Conservation (phyloP, 257 asterid genomes). For the Ilex aquifolium region DNA sequence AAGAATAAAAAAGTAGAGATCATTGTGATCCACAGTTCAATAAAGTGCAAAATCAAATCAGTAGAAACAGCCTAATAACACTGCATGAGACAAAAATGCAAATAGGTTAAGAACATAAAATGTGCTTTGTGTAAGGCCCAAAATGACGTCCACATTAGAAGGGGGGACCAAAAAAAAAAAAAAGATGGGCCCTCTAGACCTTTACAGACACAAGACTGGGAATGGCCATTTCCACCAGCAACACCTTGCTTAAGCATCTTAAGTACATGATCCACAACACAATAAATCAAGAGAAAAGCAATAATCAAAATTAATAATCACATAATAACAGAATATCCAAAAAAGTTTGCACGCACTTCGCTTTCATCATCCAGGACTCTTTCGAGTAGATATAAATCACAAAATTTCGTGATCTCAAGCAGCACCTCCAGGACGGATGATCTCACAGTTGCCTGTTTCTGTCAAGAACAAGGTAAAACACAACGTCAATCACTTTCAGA, state of each 20-base stretch:
- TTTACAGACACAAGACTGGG: not conserved
- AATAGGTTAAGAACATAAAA: not conserved
- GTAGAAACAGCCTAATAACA: too few relatives aligned
- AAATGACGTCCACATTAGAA: not conserved
- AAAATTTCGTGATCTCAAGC: constrained; percentile 80
- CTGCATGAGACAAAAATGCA: too few relatives aligned
- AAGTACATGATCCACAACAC: too few relatives aligned
- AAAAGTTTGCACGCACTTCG: constrained; percentile 46
- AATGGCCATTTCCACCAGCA: too few relatives aligned
- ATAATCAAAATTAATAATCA: not conserved
- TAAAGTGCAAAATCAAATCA: too few relatives aligned
- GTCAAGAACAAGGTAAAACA: constrained; percentile 15
- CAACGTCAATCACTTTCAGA: constrained; percentile 12
- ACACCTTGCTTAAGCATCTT: too few relatives aligned
- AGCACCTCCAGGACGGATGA: constrained; percentile 79
- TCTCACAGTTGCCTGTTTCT: constrained; percentile 85
- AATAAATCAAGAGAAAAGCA: too few relatives aligned
- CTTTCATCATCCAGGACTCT: constrained; percentile 85
- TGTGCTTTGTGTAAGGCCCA: not conserved
- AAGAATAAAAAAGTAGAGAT: too few relatives aligned
- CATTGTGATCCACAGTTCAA: too few relatives aligned
- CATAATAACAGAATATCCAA: constrained; percentile 6
- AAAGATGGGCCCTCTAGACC: not conserved
- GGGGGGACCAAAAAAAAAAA: not conserved
- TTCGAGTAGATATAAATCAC: constrained; percentile 96